Evolutionary conservation across 2,329 filamentous ascomycete genomes (phyloP), one percentile per base, ranked within the genome.

Genomic region (Fusarium marasasianum): DNA sequence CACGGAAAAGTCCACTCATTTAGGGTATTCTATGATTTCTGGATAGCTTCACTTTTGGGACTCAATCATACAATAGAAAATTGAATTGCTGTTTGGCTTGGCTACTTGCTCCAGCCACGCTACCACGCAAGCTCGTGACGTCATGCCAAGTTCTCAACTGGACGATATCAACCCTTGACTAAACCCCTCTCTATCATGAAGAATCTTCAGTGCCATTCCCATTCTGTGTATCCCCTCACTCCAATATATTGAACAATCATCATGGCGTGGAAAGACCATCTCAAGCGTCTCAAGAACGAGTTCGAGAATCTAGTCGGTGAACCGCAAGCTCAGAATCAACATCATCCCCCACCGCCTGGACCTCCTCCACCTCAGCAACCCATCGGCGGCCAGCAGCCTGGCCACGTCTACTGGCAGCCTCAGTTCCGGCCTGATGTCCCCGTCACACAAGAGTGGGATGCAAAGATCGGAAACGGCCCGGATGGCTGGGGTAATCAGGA

Each of bases 401-500:
- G 64, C 24, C 69, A 73, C 24, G 72, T 81, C 5, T 90, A 90
- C 80, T 91, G 88, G 88, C 84, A 84, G 66, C 85, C 88, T 1
- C 83, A 82, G 13, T 89, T 90, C 74, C 79, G 82, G 35, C 83
- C 86, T 2, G 80, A 83, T 20, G 81, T 83, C 6, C 84, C 87
- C 0, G 82, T 91, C 7, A 83, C 82, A 1, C 79, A 82, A 7
- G 85, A 90, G 71, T 91, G 90, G 82, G 81, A 87, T 9, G 85
- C 87, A 37, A 88, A 90, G 78, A 82, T 87, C 53, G 85, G 86
- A 35, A 86, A 86, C 40, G 89, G 89, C 35, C 85, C 84, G n/a
- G 85, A 89, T 76, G 89, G 89, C 43, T 91, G 89, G 89, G 89
- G 89, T 29, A 91, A 91, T 76, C 86, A 89, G 69, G 89, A 91